These are phyloP conservation scores for Schizophyllum amplum DNA, from an alignment of 1,284 basidiomycete genomes.

Conservation along the genomic window DNA sequence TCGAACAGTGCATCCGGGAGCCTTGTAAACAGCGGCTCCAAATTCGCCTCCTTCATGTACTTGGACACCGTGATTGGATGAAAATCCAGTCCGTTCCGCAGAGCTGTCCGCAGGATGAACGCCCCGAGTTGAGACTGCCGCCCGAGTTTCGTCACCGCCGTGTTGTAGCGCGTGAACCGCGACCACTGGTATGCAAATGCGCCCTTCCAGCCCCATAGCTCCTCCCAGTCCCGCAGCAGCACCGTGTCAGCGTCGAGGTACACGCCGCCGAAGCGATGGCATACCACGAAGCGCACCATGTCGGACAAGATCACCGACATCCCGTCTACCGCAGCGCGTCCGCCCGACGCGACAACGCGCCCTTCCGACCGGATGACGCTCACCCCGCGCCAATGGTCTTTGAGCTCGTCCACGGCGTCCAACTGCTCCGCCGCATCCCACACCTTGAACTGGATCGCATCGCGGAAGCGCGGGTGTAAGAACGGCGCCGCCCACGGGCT, in stretches of 20 bases:
- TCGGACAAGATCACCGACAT: conserved; percentile 72
- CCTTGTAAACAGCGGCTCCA: conserved; percentile 65
- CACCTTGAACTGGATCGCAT: conserved; percentile 71
- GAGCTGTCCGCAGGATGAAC: conserved; percentile 69
- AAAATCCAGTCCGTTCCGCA: conserved; percentile 73
- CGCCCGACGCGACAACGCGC: conserved; percentile 53
- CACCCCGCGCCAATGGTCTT: conserved; percentile 57
- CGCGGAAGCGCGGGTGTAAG: conserved; percentile 63
- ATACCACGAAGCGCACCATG: conserved; percentile 75
- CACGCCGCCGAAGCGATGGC: conserved; percentile 72
- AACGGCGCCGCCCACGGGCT: conserved; percentile 75
- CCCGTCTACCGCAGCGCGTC: conserved; percentile 64
- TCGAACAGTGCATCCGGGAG: conserved; percentile 83
- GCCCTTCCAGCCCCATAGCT: conserved; percentile 75
- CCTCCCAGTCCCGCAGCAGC: conserved; percentile 76
- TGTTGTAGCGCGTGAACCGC: conserved; percentile 69
- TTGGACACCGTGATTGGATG: conserved; percentile 78
- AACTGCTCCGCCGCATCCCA: conserved; percentile 82
- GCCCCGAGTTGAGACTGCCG: conserved; percentile 63
- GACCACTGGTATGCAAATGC: conserved; percentile 79
- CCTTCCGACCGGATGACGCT: conserved; percentile 52
- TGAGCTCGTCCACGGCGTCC: conserved; percentile 63
- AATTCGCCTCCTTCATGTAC: conserved; percentile 71
- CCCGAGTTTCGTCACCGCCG: conserved; percentile 68
- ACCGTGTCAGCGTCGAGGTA: conserved; percentile 79